A percentile compares a stretch with the other conserved stretches of the same genome.
Evolutionary conservation across 768 basidiomycete genomes (phyloP).

Genomic region (Russula emetica): DNA sequence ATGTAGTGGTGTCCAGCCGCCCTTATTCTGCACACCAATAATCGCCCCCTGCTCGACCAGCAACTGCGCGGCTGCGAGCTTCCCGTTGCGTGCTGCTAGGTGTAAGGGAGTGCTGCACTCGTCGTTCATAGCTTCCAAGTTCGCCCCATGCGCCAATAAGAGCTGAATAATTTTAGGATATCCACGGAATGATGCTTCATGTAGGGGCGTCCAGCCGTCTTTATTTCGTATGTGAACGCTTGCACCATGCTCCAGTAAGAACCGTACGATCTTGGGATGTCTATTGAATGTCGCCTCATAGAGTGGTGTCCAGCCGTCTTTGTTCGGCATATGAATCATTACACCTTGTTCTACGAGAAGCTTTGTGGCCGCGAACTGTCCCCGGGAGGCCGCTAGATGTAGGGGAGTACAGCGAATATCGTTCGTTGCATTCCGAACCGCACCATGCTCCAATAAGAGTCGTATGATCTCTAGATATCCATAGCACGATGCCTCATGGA

Average conservation of each 20-base stretch:
- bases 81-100: background rate
- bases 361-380: background rate
- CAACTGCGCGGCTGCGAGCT: background rate
- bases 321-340: background rate
- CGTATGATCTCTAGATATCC: background rate
- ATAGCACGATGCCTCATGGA: background rate
- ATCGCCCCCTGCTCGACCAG: background rate
- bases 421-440: no score
- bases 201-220: background rate
- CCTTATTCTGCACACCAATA: no score
- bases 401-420: background rate
- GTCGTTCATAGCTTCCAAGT: background rate
- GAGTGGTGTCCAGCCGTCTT: background rate
- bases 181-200: background rate
- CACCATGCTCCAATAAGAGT: background rate
- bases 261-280: background rate
- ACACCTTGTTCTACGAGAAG: background rate
- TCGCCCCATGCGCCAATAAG: background rate
- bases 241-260: no score
- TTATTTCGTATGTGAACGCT: no score
- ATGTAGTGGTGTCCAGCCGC: no score
- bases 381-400: background rate
- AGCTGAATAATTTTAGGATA: background rate
- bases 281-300: background rate
- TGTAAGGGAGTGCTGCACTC: no score